Evolutionary conservation across 2,329 filamentous ascomycete genomes (phyloP).

Genomic region (Neonectria neomacrospora): DNA sequence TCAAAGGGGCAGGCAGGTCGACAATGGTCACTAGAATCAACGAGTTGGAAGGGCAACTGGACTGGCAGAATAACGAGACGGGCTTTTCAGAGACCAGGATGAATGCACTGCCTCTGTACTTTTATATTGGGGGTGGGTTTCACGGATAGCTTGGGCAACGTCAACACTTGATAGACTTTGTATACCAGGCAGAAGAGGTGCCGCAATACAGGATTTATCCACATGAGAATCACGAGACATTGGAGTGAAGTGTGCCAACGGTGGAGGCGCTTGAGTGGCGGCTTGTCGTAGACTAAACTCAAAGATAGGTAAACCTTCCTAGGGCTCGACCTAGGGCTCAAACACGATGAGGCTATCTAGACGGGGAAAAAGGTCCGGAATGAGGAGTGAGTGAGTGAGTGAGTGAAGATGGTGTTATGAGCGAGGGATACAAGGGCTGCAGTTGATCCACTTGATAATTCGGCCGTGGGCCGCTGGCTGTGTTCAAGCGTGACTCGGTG

Average conservation of each 20-base stretch:
- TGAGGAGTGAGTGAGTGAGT: background rate
- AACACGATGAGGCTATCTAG: background rate
- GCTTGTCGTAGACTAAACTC: background rate
- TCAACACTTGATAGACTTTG: conserved; percentile 36
- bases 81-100: conserved; percentile 3
- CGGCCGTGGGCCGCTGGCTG: background rate
- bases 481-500: background rate
- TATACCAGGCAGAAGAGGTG: conserved; percentile 31
- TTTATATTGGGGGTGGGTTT: conserved; percentile 24
- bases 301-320: too few relatives aligned
- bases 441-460: background rate
- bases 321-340: background rate
- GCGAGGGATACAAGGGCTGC: background rate
- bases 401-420: background rate
- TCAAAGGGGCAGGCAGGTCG: background rate
- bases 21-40: background rate
- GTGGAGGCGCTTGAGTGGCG: background rate
- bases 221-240: background rate
- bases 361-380: background rate
- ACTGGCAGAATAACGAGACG: conserved; percentile 9
- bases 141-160: conserved; percentile 21
- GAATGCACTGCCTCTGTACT: conserved; percentile 28
- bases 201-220: conserved; percentile 20
- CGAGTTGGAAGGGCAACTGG: conserved; percentile 5
- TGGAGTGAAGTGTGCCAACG: background rate